These are phyloP conservation scores for Lachnellula subtilissima DNA, from an alignment of 2,329 filamentous ascomycete genomes.

Conservation along the genomic window DNA sequence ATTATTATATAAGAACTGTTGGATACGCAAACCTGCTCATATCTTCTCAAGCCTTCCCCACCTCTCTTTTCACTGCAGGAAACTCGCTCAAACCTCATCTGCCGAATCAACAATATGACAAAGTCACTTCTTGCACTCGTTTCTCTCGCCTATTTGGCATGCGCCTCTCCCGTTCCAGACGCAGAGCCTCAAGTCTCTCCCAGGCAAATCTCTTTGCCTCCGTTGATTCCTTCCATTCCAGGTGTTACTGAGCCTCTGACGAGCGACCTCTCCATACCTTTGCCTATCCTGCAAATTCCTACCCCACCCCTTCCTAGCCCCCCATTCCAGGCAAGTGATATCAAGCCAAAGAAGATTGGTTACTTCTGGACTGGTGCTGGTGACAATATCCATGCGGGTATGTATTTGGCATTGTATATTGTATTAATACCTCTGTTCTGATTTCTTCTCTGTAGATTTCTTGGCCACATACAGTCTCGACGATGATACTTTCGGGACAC, in stretches of 20 bases:
- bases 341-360: constrained; percentile 61
- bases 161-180: constrained; percentile 14
- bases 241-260: constrained; percentile 54
- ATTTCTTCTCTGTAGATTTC: constrained; percentile 32
- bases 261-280: constrained; percentile 42
- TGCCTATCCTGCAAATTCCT: constrained; percentile 55
- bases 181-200: constrained; percentile 29
- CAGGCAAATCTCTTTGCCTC: constrained; percentile 35
- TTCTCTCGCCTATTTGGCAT: constrained; percentile 1
- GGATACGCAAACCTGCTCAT: constrained; percentile 1
- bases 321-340: constrained; percentile 47
- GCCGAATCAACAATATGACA: not conserved
- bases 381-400: constrained; percentile 52
- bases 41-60: not conserved
- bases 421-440: not conserved
- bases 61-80: not conserved
- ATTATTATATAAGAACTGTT: not conserved
- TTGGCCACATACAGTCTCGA: constrained; percentile 54
- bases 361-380: constrained; percentile 60
- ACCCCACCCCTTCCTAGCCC: constrained; percentile 53
- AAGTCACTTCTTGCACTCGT: constrained; percentile 2
- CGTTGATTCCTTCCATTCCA: constrained; percentile 54
- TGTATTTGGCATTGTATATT: not conserved
- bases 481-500: constrained; percentile 57
- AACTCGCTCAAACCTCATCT: not conserved